Base-by-base conservation (phyloP, 257 asterid genomes). In the Gentiana dahurica region DNA sequence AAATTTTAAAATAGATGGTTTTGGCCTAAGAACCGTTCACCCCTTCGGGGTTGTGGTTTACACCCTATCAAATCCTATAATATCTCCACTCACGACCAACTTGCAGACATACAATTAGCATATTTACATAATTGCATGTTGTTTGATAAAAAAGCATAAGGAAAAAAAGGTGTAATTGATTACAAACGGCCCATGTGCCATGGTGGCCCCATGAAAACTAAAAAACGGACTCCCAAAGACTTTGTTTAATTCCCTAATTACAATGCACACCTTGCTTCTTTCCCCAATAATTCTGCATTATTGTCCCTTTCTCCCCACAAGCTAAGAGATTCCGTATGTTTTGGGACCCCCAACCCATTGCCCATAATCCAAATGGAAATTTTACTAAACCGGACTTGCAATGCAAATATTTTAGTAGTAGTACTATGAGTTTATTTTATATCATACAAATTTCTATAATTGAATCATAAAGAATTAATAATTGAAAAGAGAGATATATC, bases 101-200 rank as follows among this genome's bases (percentile, higher is more conserved):
- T 24, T 24, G 24, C 24, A 24, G 24, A 24, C 24, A 24, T 24
- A 24, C 24, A 24, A 24, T 24, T 24, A 24, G 24, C 24, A 24
- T 24, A 24, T 24, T 24, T 24, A 24, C 24, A 24, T 24, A 24
- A 24, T 24, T 24, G 24, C 24, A 24, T 24, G 24, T 24, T 24
- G 24, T 24, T 24, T 24, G 24, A 24, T 24, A 24, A 24, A 24
- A 24, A 24, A 24, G 24, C 24, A 24, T 24, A 24, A 24, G 24
- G 62, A 74, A 75, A 66, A 5, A 72, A 81, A 75, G 81, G 51
- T 69, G 83, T 62, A 62, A 64, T 68, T 71, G 34, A 88, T 77
- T 73, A 79, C 70, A 76, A 89, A 89, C 87, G 92, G 81, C 75
- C 87, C 95, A 89, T 86, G 94, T 89, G 97, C 68, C 71, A 53